phyloP scores from a whole-genome alignment of 2,329 filamentous ascomycete species.

The Exophiala alcalophila region DNA sequence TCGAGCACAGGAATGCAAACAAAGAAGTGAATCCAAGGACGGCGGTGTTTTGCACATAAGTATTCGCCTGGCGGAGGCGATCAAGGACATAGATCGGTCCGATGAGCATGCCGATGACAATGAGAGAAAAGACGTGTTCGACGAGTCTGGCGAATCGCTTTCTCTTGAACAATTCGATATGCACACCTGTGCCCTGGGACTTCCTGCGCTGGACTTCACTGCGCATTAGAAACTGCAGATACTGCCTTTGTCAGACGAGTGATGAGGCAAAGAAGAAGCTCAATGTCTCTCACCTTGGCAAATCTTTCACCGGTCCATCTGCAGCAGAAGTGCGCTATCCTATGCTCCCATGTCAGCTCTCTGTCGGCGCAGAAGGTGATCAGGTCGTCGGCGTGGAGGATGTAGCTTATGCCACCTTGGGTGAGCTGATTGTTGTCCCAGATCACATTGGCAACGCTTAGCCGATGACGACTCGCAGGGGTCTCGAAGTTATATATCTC shows the following conservation, averaged over 20 bases:
- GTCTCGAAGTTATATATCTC: conserved; percentile 10
- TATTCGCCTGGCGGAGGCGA: conserved; percentile 5
- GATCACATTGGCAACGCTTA: conserved; percentile 10
- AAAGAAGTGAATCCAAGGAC: conserved; percentile 7
- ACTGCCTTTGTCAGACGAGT: no score
- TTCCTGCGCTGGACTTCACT: conserved; percentile 10
- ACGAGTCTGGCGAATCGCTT: conserved; percentile 13
- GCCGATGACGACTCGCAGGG: conserved; percentile 3
- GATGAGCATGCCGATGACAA: conserved; percentile 12
- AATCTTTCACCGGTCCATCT: not conserved
- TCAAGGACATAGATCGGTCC: conserved; percentile 14
- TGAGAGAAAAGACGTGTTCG: conserved; percentile 14
- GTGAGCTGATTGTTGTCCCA: conserved; percentile 14
- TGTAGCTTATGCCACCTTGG: conserved; percentile 11
- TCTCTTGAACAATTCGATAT: conserved; percentile 12
- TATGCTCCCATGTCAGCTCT: conserved; percentile 15
- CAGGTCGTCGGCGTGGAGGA: conserved; percentile 19
- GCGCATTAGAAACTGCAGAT: conserved; percentile 3
- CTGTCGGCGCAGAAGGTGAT: conserved; percentile 9
- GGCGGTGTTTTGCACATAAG: conserved; percentile 12
- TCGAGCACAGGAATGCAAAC: conserved; percentile 17
- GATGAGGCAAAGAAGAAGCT: no score
- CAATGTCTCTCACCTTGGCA: no score
- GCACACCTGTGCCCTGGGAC: not conserved
- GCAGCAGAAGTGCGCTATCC: conserved; percentile 3